These are phyloP conservation scores for Lojkania enalia DNA, from an alignment of 2,329 filamentous ascomycete species.

Conservation along the genomic window DNA sequence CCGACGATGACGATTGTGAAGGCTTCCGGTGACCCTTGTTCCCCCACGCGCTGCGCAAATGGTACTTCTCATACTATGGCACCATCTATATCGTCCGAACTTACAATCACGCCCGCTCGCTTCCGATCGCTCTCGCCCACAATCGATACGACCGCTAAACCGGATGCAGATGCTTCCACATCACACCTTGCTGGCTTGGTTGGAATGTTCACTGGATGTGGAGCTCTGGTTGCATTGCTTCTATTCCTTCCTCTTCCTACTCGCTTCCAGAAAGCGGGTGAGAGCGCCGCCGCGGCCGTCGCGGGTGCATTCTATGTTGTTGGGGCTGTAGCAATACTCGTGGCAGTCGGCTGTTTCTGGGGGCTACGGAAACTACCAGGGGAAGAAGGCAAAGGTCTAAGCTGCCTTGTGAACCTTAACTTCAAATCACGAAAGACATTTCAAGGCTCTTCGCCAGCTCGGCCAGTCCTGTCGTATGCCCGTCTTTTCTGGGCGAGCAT, in stretches of 20 bases:
- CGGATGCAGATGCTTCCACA: constrained; percentile 48
- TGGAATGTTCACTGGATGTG: constrained; percentile 88
- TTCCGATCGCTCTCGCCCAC: constrained; percentile 43
- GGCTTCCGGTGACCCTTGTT: constrained; percentile 30
- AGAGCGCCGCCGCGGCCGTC: constrained; percentile 74
- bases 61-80: constrained; percentile 61
- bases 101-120: constrained; percentile 70
- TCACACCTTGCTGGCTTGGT: constrained; percentile 82
- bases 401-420: constrained; percentile 37
- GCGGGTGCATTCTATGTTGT: constrained; percentile 88
- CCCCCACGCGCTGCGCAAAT: constrained; percentile 33
- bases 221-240: constrained; percentile 79
- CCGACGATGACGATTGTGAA: constrained; percentile 64
- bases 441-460: constrained; percentile 54
- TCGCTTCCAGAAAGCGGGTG: constrained; percentile 69
- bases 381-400: constrained; percentile 77
- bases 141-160: constrained; percentile 16
- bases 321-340: constrained; percentile 68
- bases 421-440: constrained; percentile 27
- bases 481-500: constrained; percentile 48
- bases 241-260: constrained; percentile 88
- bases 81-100: constrained; percentile 71
- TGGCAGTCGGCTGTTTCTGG: constrained; percentile 76
- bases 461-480: constrained; percentile 60
- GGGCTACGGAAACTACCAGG: constrained; percentile 71